phyloP scores from a whole-genome alignment of 768 basidiomycete species.

The Phaeolepiota aurea region DNA sequence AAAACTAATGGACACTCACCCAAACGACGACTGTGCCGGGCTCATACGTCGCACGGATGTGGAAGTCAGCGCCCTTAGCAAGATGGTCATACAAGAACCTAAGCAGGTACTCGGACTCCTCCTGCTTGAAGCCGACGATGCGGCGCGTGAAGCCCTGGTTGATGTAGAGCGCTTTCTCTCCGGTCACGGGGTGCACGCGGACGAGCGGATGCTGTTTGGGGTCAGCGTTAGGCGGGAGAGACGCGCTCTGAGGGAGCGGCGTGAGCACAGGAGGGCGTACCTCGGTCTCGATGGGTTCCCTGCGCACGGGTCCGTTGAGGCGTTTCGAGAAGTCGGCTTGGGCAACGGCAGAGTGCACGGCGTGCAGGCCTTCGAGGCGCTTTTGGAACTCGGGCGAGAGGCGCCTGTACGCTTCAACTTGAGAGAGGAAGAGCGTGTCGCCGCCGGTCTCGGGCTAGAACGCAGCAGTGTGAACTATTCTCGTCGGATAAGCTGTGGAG shows the following conservation, averaged over 20 bases:
- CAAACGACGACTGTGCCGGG: constrained; percentile 4
- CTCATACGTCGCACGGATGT: constrained; percentile 1
- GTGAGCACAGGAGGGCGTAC: too few relatives aligned
- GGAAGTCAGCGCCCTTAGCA: constrained; percentile 2
- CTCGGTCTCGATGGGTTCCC: constrained; percentile 40
- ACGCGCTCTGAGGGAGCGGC: too few relatives aligned
- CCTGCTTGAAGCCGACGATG: constrained; percentile 47
- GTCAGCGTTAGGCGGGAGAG: constrained; percentile 6
- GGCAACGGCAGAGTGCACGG: constrained; percentile 45
- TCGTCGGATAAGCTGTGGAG: too few relatives aligned
- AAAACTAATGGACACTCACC: background rate
- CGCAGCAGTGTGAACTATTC: background rate
- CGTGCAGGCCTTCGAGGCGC: constrained; percentile 46
- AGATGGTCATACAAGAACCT: constrained; percentile 25
- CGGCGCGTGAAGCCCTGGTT: constrained; percentile 46
- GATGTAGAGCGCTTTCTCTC: constrained; percentile 54
- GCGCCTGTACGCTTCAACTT: constrained; percentile 51
- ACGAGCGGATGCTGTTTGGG: constrained; percentile 40
- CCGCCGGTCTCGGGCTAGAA: constrained; percentile 31
- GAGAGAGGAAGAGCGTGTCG: constrained; percentile 49
- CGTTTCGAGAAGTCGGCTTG: constrained; percentile 40
- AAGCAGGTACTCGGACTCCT: constrained; percentile 47
- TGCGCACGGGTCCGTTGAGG: constrained; percentile 36
- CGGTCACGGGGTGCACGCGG: constrained; percentile 51
- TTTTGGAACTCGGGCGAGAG: constrained; percentile 51